A percentile compares a stretch with the other conserved stretches of the same genome.
Evolutionary conservation across 2,329 filamentous ascomycete species (phyloP).

Genomic region (Cladophialophora immunda): DNA sequence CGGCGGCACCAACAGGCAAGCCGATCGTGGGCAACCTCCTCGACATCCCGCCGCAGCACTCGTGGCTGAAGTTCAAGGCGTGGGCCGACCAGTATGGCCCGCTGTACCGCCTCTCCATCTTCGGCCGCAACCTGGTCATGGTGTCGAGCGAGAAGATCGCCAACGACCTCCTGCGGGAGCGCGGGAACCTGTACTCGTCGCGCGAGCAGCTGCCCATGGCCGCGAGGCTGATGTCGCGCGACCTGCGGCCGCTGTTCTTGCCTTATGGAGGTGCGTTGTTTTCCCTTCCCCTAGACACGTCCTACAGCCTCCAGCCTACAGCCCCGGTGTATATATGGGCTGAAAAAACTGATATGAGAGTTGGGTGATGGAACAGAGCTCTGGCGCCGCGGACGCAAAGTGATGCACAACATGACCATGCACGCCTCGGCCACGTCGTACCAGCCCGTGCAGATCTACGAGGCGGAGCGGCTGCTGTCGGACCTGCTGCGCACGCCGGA

Average conservation of each 20-base stretch:
- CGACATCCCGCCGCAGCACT: conserved; percentile 48
- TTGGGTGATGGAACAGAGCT: conserved; percentile 28
- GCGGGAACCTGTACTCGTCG: conserved; percentile 51
- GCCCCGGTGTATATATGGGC: too few species aligned
- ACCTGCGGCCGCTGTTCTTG: conserved; percentile 45
- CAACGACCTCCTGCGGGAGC: conserved; percentile 53
- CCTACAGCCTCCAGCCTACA: too few species aligned
- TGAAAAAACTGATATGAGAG: too few species aligned
- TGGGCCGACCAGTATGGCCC: conserved; percentile 50
- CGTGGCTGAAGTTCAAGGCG: conserved; percentile 54
- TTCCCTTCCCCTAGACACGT: too few species aligned
- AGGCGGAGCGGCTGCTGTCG: conserved; percentile 43
- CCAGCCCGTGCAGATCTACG: conserved; percentile 45
- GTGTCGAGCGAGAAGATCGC: conserved; percentile 52
- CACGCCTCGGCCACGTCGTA: conserved; percentile 44
- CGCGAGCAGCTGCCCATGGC: conserved; percentile 49
- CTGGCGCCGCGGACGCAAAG: conserved; percentile 46
- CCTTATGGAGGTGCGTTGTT: conserved; percentile 41
- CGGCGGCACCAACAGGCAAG: conserved; percentile 17
- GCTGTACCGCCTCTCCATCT: conserved; percentile 56
- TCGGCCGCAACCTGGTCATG: conserved; percentile 50
- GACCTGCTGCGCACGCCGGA: conserved; percentile 45
- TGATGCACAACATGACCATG: conserved; percentile 48
- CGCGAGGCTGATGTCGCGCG: conserved; percentile 45
- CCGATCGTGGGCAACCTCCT: conserved; percentile 48